These are phyloP conservation scores for Tephrocybe sp. DNA, from an alignment of 768 basidiomycete genomes.

Conservation along the genomic window DNA sequence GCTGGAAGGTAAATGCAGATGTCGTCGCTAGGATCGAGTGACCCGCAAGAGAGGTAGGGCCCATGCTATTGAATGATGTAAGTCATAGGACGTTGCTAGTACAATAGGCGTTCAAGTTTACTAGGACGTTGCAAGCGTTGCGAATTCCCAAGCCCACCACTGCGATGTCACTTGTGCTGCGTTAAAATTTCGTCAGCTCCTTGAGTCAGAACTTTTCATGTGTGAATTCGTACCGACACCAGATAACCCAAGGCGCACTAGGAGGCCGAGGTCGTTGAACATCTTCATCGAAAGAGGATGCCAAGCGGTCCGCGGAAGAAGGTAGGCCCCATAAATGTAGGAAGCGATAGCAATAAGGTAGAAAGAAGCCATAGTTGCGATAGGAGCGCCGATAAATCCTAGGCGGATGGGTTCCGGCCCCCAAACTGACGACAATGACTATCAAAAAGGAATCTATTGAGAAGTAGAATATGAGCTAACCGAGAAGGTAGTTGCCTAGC, in stretches of 20 bases:
- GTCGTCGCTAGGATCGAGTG: constrained; percentile 83
- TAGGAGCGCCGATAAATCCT: constrained; percentile 89
- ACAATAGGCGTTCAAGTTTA: constrained; percentile 23
- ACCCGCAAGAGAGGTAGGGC: constrained; percentile 76
- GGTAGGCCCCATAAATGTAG: constrained; percentile 59
- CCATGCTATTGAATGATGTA: constrained; percentile 48
- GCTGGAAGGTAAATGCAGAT: constrained; percentile 73
- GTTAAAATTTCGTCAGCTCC: neutral
- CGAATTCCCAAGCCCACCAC: constrained; percentile 97
- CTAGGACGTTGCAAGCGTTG: constrained; percentile 54
- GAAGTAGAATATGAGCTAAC: constrained; percentile 30
- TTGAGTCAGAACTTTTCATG: neutral
- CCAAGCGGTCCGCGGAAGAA: constrained; percentile 74
- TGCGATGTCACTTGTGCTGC: constrained; percentile 77
- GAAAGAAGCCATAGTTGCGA: constrained; percentile 83
- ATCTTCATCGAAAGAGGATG: constrained; percentile 62
- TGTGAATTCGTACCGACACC: constrained; percentile 58
- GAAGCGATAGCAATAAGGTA: constrained; percentile 69
- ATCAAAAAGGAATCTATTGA: neutral
- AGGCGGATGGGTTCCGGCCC: constrained; percentile 74
- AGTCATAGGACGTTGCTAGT: neutral
- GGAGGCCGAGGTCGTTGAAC: constrained; percentile 62
- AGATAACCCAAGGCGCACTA: constrained; percentile 74
- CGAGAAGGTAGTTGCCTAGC: constrained; percentile 80
- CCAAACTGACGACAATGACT: constrained; percentile 53